phyloP scores from a whole-genome alignment of 148 eudicot genomes.

The Rhododendron ferrugineum region DNA sequence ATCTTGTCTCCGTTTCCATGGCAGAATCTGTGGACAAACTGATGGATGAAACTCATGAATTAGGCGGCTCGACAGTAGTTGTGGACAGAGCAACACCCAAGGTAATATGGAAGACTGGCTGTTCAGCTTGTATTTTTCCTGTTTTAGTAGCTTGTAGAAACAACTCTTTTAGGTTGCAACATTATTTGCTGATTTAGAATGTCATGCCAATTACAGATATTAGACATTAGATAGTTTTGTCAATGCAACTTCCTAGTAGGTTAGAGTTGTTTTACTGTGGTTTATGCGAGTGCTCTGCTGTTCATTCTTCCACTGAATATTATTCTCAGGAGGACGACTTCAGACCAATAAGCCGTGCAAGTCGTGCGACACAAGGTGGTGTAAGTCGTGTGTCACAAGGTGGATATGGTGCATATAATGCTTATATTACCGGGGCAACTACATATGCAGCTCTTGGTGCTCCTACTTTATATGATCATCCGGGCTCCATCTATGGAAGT shows the following conservation, averaged over 20 bases:
- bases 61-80: slow-evolving; percentile 87
- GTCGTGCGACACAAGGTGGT: background rate
- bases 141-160: background rate
- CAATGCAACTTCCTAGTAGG: background rate
- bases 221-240: background rate
- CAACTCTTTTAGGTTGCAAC: background rate
- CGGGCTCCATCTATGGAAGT: slow-evolving; percentile 79
- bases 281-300: background rate
- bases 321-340: slow-evolving; percentile 61
- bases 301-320: background rate
- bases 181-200: background rate
- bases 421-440: slow-evolving; percentile 81
- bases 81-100: slow-evolving; percentile 99
- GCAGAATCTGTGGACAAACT: slow-evolving; percentile 93
- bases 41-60: slow-evolving; percentile 89
- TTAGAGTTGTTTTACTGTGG: background rate
- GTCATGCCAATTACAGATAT: background rate
- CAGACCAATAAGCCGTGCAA: slow-evolving; percentile 45
- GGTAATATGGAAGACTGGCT: slow-evolving; percentile 27
- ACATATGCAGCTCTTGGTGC: slow-evolving; percentile 94
- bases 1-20: background rate
- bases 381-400: slow-evolving; percentile 26
- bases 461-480: slow-evolving; percentile 91
- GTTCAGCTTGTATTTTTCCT: background rate
- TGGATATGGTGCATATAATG: slow-evolving; percentile 96